Evolutionary conservation across 306 rosid genomes (phyloP).

Genomic region (Gynostemma pentaphyllum): DNA sequence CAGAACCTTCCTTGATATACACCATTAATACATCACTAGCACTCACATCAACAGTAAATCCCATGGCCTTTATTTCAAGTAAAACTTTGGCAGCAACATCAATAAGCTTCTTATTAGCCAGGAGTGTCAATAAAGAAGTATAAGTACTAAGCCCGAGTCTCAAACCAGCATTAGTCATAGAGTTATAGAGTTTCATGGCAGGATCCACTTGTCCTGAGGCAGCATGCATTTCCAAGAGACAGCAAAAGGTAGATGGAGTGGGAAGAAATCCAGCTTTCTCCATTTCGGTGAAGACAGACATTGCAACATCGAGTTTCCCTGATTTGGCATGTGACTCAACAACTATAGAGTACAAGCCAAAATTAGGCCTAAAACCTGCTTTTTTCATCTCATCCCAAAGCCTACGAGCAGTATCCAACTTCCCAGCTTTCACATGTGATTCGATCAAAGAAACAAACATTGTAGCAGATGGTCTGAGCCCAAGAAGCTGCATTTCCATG

Average conservation of each 20-base stretch:
- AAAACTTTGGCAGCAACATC: conserved; percentile 72
- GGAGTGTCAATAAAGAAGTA: conserved; percentile 56
- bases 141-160: conserved; percentile 81
- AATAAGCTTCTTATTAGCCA: conserved; percentile 77
- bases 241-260: conserved; percentile 76
- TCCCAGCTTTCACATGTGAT: conserved; percentile 88
- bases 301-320: conserved; percentile 82
- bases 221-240: conserved; percentile 93
- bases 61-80: conserved; percentile 92
- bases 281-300: conserved; percentile 81
- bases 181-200: conserved; percentile 82
- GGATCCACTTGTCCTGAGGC: conserved; percentile 82
- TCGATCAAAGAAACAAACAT: conserved; percentile 68
- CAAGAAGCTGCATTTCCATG: conserved; percentile 78
- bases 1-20: conserved; percentile 85
- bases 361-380: conserved; percentile 84
- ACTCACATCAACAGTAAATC: conserved; percentile 81
- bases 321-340: conserved; percentile 87
- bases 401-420: conserved; percentile 69
- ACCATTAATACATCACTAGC: conserved; percentile 94
- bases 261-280: conserved; percentile 97
- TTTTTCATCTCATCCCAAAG: conserved; percentile 95
- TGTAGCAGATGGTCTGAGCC: conserved; percentile 57
- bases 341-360: conserved; percentile 80
- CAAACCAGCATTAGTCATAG: conserved; percentile 83